Base-by-base conservation (phyloP, 371 early-diverging fungal species). In the Mucor racemosus region DNA sequence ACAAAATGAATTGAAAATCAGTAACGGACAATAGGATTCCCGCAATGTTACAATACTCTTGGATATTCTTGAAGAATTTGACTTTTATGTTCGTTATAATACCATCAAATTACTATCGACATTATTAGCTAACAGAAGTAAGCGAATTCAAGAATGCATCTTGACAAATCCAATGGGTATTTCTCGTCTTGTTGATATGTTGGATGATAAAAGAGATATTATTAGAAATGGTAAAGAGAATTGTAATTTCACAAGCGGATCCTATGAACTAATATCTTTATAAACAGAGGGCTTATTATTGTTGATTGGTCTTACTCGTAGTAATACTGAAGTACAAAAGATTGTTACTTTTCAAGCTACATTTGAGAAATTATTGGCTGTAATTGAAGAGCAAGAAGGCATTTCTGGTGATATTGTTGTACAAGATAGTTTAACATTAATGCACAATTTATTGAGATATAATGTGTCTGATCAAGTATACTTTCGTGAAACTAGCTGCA, bases 281-380 rank as follows among this genome's bases (percentile, higher is more conserved):
- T 50, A 31, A 3, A n/a, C 59, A 95, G 97, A 98, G 89, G 95
- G 95, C 2, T 77, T 99, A 31, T 76, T 97, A 62, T 75, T 99
- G 38, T 68, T 99, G 70, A 96, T 95, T 48, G 84, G 92, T 0
- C 83, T 99, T 63, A 97, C 97, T 8, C 86, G 90, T 61, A 87
- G 84, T 44, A 96, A 97, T 76, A 92, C 97, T 36, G 98, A 98
- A 53, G 91, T 99, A 33, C 98, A 99, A 79, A 97, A 99, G 81
- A 94, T 99, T 65, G 92, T 98, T 54, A 97, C 97, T 5, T 99
- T 99, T 76, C 96, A 98, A 72, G 96, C 92, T 70, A 95, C 96
- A 7, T 98, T 99, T 80, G 98, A 98, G 67, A 86, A 91, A 17
- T 75, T 97, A 36, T 79, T 97, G 59, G 84, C 85, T 3, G 92